These are phyloP conservation scores for Cyclanthera cordifolia DNA, from an alignment of 306 rosid genomes.

Conservation along the genomic window DNA sequence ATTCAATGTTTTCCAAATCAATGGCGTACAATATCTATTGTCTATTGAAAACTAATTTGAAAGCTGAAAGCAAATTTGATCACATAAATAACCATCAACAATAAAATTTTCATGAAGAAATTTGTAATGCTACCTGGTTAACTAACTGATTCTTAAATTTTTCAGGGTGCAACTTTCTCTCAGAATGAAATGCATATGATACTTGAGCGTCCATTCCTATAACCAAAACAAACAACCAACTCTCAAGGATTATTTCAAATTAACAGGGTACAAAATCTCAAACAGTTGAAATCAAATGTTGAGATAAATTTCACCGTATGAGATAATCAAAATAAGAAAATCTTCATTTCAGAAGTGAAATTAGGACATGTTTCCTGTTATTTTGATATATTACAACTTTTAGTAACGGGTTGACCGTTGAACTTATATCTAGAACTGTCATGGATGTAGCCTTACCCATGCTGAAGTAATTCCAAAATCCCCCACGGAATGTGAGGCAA, in stretches of 20 bases:
- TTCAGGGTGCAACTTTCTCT: conserved; percentile 84
- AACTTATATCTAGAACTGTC: conserved; percentile 7
- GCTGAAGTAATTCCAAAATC: conserved; percentile 97
- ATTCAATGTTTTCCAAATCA: conserved; percentile 1
- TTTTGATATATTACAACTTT: background rate
- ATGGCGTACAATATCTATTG: background rate
- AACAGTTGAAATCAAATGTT: background rate
- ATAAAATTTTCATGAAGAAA: conserved; percentile 1
- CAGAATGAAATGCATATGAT: conserved; percentile 89
- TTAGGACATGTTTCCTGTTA: conserved; percentile 4
- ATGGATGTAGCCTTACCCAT: conserved; percentile 56
- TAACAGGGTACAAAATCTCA: background rate
- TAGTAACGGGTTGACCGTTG: conserved; percentile 18
- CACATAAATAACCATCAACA: background rate
- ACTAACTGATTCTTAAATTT: conserved; percentile 73
- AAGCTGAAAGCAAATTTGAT: background rate
- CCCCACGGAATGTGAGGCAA: conserved; percentile 82
- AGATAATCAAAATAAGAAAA: background rate
- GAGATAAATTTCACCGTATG: background rate
- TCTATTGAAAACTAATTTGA: background rate
- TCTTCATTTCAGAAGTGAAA: background rate
- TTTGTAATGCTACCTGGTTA: conserved; percentile 50
- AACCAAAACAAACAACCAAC: conserved; percentile 5
- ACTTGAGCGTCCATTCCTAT: conserved; percentile 98
- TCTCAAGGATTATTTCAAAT: background rate